These are phyloP conservation scores for Chlamydomonas asymmetrica DNA, from an alignment of 139 green algal species.

Conservation along the genomic window DNA sequence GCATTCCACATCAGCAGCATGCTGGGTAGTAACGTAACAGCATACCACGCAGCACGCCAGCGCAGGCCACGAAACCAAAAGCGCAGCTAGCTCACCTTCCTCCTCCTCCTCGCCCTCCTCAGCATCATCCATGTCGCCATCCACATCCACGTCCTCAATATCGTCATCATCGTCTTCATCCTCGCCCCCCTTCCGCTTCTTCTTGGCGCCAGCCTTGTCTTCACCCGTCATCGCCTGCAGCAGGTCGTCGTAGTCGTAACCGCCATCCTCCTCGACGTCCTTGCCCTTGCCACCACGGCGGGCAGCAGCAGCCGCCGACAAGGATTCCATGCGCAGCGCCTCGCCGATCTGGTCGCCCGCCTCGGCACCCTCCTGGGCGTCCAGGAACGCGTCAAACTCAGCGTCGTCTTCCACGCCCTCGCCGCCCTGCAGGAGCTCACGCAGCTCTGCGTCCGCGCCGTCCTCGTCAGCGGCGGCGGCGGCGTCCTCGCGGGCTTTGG, in stretches of 20 bases:
- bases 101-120: constrained; percentile 11
- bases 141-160: constrained; percentile 2
- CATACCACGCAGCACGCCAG: no score
- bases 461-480: constrained; percentile 28
- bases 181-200: not conserved
- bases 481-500: constrained; percentile 11
- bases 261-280: no score
- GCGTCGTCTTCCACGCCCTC: constrained; percentile 40
- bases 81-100: no score
- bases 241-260: constrained; percentile 64
- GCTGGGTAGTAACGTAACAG: no score
- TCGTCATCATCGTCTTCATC: constrained; percentile 11
- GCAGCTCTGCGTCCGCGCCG: constrained; percentile 1
- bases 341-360: no score
- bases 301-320: no score
- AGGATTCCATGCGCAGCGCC: no score
- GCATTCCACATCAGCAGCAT: no score
- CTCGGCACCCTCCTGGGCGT: constrained; percentile 25
- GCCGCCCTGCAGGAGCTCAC: constrained; percentile 8
- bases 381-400: constrained; percentile 35
- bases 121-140: constrained; percentile 5
- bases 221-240: constrained; percentile 49
- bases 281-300: no score
- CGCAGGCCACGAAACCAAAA: no score
- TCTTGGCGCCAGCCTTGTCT: not conserved